Evolutionary conservation across 2,329 filamentous ascomycete genomes (phyloP), one percentile per base, ranked within the genome.

Genomic region (Neoscytalidium dimidiatum): DNA sequence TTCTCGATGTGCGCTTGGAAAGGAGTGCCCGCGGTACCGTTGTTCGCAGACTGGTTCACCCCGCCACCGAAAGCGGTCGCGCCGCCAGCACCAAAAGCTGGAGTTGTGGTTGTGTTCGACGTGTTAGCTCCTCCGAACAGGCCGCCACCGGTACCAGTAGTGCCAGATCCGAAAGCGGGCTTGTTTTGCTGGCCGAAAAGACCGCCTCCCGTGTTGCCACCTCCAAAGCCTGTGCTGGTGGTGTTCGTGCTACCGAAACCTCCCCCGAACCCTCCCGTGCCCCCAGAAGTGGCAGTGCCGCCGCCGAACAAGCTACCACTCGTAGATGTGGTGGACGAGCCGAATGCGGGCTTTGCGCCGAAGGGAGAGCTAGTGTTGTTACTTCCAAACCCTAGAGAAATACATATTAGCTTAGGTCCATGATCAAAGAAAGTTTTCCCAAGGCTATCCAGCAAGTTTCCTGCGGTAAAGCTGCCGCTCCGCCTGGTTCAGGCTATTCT

Each of bases 1-100:
- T 94, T 95, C 79, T 96, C 92, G 21, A 84, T 80, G 52, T 86
- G 84, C 0, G 92, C 82, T 67, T 86, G 80, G 79, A 94, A 96
- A 4, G 88, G 84, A 3, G 84, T 78, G 63, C 74, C 81, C 14
- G 84, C 89, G 9, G 92, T 94, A 66, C 92, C 92, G 66, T 82
- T 83, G 69, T 81, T 80, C 13, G 86, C 85, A 66, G 56, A 28
- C 21, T 61, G 8, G 53, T 79, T 82, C 43, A 62, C 2, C 58
- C 78, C 77, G 9, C 77, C 75, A 44, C 81, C 78, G 65, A 83
- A 83, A 48, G 71, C 76, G 63, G 72, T 70, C 13, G 71, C 71
- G 19, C 71, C 66, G 65, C 74, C 67, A 69, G 56, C 53, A 21
- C 83, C 82, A 64, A 85, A 85, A 2, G 75, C 77, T 33, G 56